Base-by-base conservation (phyloP, 176 grass and related monocot genomes). In the Cenchrus americanus region DNA sequence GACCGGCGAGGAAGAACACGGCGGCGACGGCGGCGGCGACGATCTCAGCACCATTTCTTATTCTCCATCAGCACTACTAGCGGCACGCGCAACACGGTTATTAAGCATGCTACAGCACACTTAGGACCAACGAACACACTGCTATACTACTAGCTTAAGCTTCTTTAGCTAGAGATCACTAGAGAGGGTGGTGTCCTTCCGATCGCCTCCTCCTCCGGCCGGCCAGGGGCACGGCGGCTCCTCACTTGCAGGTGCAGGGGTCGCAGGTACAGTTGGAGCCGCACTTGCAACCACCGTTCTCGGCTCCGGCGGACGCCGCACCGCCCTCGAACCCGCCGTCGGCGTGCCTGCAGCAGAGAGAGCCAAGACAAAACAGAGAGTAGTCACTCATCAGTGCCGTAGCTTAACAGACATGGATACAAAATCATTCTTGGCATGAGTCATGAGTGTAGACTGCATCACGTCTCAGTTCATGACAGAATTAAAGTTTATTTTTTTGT, bases 211-310 rank as follows among this genome's bases (percentile, higher is more conserved):
- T 18, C 53, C 53, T 19, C 53, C 53, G 47, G 47, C 52, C 52
- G 57, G 14, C 15, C 24, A 26, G 14, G 21, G 6, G 2, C 4
- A 22, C 7, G 27, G 27, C 11, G 14, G 14, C 64, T 12, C 92
- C 27, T 97, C 92, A 94, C 69, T 94, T 94, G 87, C 81, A 96
- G 66, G 0, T 96, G 90, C 93, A 96, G 51, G 95, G 95, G 71
- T 94, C 49, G 85, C 94, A 97, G 58, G 8, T 86, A 88, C 94
- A 97, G 71, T 47, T 88, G 42, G 30, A 0, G 47, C 77, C 80
- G 72, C 95, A 97, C 86, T 88, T 89, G 92, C 95, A 97, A 0
- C 91, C 93, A 13, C 43, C 88, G 76, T 91, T 80, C 78, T 93
- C 88, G 1, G 90, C 91, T 51, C 80, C 90, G 47, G 69, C 27